These are phyloP conservation scores for Cairneyella variabilis DNA, from an alignment of 495 filamentous ascomycete species.

Conservation along the genomic window DNA sequence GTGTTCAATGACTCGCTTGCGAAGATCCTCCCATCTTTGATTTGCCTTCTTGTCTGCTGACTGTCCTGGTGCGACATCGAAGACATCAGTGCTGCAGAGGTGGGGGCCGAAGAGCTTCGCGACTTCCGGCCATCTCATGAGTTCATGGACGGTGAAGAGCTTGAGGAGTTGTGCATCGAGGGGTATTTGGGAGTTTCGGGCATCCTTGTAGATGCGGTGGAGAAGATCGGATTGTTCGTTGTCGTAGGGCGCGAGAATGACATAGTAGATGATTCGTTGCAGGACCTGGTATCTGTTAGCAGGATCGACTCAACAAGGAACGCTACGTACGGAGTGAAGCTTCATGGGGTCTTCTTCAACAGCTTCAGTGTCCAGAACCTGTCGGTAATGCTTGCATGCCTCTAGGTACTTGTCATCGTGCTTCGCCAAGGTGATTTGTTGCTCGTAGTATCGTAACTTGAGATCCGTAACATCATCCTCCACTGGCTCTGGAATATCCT, in stretches of 20 bases:
- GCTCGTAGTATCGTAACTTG: conserved; percentile 93
- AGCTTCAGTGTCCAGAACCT: conserved; percentile 91
- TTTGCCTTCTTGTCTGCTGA: conserved; percentile 69
- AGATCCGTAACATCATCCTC: conserved; percentile 93
- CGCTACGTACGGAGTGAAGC: conserved; percentile 67
- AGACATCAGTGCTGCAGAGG: conserved; percentile 88
- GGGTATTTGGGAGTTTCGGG: conserved; percentile 63
- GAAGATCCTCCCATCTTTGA: conserved; percentile 85
- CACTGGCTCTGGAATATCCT: conserved; percentile 70
- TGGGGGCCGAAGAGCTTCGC: conserved; percentile 81
- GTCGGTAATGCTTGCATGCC: conserved; percentile 93
- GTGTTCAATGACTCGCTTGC: conserved; percentile 98
- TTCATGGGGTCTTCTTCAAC: conserved; percentile 85
- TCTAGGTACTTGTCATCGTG: conserved; percentile 97
- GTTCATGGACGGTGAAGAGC: conserved; percentile 89
- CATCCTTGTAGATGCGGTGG: conserved; percentile 78
- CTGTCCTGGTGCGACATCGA: conserved; percentile 58
- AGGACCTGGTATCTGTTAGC: conserved; percentile 58
- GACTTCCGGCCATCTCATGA: conserved; percentile 97
- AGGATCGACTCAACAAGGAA: neutral
- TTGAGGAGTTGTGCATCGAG: conserved; percentile 78
- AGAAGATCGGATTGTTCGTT: conserved; percentile 98
- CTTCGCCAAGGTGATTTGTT: conserved; percentile 91
- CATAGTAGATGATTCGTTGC: conserved; percentile 92
- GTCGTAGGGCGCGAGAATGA: conserved; percentile 94